A percentile compares a stretch with the other conserved stretches of the same genome.
Conservation (phyloP, 2,329 filamentous ascomycete species). For the Parastagonospora avenae region DNA sequence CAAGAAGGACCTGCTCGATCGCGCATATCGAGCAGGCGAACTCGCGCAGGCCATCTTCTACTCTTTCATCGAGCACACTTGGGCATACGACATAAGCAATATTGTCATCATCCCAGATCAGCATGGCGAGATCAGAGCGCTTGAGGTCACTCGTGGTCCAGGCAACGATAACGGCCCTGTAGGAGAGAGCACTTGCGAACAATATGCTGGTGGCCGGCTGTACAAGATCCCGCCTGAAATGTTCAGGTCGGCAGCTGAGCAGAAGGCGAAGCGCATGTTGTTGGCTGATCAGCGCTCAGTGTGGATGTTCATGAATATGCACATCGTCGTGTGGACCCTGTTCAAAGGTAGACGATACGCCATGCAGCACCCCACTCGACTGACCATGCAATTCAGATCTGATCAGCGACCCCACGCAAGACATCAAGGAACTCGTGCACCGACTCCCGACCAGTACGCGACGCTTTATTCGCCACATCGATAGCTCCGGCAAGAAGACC, state of each 20-base stretch:
- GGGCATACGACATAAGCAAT: constrained; percentile 17
- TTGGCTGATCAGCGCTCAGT: constrained; percentile 14
- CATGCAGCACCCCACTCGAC: neutral
- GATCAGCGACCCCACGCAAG: constrained; percentile 14
- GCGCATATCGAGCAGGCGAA: constrained; percentile 12
- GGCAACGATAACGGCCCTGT: constrained; percentile 9
- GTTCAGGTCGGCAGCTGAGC: constrained; percentile 4
- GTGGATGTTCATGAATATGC: constrained; percentile 21
- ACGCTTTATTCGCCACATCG: constrained; percentile 10
- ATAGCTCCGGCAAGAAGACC: neutral
- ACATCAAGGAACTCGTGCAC: constrained; percentile 20
- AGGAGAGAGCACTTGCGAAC: constrained; percentile 7
- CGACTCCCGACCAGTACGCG: neutral
- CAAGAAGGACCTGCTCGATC: neutral
- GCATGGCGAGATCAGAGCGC: constrained; percentile 1
- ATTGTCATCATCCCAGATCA: constrained; percentile 8
- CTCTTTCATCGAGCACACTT: constrained; percentile 17
- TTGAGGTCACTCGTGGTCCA: constrained; percentile 13
- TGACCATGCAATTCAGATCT: constrained; percentile 11
- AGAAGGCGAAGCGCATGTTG: constrained; percentile 11
- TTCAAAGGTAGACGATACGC: constrained; percentile 11
- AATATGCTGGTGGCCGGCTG: constrained; percentile 16
- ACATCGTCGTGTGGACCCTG: constrained; percentile 9
- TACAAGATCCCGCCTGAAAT: constrained; percentile 8
- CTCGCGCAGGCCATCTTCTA: constrained; percentile 17